Conservation (phyloP, 257 asterid genomes). For the Fraxinus excelsior region DNA sequence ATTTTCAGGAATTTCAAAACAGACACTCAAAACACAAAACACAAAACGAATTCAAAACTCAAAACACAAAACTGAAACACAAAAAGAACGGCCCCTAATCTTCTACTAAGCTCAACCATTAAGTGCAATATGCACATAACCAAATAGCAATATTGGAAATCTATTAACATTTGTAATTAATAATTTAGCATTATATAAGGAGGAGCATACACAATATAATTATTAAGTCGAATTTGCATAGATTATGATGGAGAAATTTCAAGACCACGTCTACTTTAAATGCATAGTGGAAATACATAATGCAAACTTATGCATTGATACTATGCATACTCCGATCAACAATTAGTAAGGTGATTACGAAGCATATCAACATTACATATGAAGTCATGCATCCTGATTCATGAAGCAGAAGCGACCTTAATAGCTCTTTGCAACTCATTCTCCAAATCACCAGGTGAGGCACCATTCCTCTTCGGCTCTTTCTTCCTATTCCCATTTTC, state of each 20-base stretch:
- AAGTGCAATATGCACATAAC: not conserved
- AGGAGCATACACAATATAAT: not conserved
- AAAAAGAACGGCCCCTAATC: too few relatives aligned
- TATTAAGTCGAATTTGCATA: not conserved
- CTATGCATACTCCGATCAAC: conserved; percentile 4
- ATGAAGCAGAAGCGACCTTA: conserved; percentile 52
- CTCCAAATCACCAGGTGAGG: conserved; percentile 56
- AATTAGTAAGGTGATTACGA: not conserved
- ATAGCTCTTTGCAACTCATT: conserved; percentile 86
- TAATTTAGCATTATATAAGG: not conserved
- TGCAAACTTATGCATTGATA: not conserved
- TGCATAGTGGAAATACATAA: conserved; percentile 2
- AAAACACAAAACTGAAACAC: too few relatives aligned
- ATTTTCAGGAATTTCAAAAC: too few relatives aligned
- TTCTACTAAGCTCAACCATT: not conserved
- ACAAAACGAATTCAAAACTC: too few relatives aligned
- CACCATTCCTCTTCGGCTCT: conserved; percentile 48
- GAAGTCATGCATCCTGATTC: conserved; percentile 26
- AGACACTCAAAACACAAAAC: too few relatives aligned
- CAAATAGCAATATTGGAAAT: not conserved
- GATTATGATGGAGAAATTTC: not conserved
- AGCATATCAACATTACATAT: not conserved
- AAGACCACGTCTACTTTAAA: too few relatives aligned
- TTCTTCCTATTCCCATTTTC: conserved; percentile 35
- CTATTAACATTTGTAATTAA: not conserved